Base-by-base conservation (phyloP, 805 yeast genomes). In the Lipomyces orientalis region DNA sequence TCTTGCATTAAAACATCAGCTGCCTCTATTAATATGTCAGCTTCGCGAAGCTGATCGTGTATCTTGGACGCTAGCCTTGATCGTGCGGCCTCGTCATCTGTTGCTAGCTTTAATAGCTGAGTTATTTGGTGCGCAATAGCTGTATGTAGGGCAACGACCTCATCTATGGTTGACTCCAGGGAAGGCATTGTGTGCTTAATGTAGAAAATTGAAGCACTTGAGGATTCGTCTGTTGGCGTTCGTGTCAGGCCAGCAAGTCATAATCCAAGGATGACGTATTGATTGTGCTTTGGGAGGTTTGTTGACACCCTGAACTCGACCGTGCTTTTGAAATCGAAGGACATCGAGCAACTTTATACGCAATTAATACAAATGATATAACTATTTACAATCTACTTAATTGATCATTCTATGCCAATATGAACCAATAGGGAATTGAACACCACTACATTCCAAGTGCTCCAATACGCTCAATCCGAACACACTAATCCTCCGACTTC, bases 21-120 rank as follows among this genome's bases (percentile, higher is more conserved):
- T 14, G 52, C 52, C 12, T 67, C 71, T 39, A 39, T 35, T 6
- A 62, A 37, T 25, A 66, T 29, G 34, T 68, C 71, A 7, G 71
- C 71, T 19, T 57, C 49, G 12, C 71, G 64, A 4, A 68, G 56
- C 25, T 52, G 55, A 14, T 57, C 22, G 46, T 62, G 69, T 39
- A 65, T 63, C 43, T 49, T 46, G 16, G 59, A 43, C 9, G 71
- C 71, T 14, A 65, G 62, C 9, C 19, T 39, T 16, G 69, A 39
- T 8, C 71, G 60, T 29, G 54, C 25, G n/a, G 58, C 14, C 22
- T 68, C 71, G 58, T 64, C 61, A 34, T 54, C 65, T 16, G 58
- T 31, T 22, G 60, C 33, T 16, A 46, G 39, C 19, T 60, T 60
- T 7, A 39, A 16, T 34, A 65, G 61, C 46, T 43, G 62, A 19